A percentile compares a stretch with the other conserved stretches of the same genome.
Conservation (phyloP, 257 asterid genomes). For the Ballota nigra region DNA sequence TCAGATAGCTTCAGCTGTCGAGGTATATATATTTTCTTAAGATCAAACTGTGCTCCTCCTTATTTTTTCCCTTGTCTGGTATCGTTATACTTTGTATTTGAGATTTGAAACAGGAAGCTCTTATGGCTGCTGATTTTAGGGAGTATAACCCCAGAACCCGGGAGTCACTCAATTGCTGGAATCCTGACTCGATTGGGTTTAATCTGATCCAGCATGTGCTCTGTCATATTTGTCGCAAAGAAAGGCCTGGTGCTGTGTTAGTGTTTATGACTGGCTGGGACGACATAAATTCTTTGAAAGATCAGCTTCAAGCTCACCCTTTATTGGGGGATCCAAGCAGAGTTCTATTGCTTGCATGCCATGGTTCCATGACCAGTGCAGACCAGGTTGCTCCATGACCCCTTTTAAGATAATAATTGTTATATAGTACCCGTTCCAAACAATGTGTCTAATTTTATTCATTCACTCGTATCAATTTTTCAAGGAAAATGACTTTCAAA, state of each 20-base stretch:
- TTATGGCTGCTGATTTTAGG: conserved; percentile 64
- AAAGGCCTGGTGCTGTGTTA: conserved; percentile 90
- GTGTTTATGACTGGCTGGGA: conserved; percentile 99
- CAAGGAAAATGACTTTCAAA: no score
- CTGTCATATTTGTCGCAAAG: conserved; percentile 73
- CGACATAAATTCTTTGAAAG: conserved; percentile 90
- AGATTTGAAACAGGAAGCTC: conserved; percentile 68
- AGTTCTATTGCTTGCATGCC: conserved; percentile 93
- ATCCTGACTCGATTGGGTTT: conserved; percentile 96
- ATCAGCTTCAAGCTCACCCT: conserved; percentile 87
- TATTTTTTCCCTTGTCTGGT: background rate
- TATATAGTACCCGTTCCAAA: no score
- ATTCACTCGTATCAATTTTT: background rate
- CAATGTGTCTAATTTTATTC: no score
- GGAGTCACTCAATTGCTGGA: conserved; percentile 87
- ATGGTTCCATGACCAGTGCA: conserved; percentile 96
- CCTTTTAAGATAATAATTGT: conserved; percentile 7
- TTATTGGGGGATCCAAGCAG: conserved; percentile 81
- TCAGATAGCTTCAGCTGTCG: conserved; percentile 90
- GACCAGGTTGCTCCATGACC: conserved; percentile 62
- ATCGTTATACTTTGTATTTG: conserved; percentile 11
- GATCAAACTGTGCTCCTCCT: conserved; percentile 7
- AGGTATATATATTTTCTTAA: conserved; percentile 47
- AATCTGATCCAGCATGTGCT: conserved; percentile 89
- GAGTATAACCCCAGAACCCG: conserved; percentile 48